Evolutionary conservation across 2,329 filamentous ascomycete species (phyloP).

Genomic region (Nemania abortiva): DNA sequence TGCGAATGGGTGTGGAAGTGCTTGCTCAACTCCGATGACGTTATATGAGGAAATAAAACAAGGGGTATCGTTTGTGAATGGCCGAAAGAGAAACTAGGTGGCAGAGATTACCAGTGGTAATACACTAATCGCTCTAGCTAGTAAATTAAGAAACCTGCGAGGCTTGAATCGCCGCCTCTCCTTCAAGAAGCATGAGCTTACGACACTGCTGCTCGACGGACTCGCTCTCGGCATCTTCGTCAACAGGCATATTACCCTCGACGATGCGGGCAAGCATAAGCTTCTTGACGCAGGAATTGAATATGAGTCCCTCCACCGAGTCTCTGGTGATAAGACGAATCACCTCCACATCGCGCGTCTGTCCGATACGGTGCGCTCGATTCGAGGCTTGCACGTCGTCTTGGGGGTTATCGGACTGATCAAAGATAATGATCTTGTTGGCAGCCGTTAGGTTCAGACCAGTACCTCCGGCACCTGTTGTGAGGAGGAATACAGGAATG

Average conservation of each 20-base stretch:
- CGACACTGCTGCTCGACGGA: conserved; percentile 52
- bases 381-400: conserved; percentile 99
- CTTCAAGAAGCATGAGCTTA: conserved; percentile 50
- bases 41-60: background rate
- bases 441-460: conserved; percentile 96
- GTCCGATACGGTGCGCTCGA: conserved; percentile 92
- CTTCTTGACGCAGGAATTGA: conserved; percentile 91
- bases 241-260: conserved; percentile 72
- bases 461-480: conserved; percentile 93
- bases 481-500: conserved; percentile 92
- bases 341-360: conserved; percentile 90
- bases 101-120: background rate
- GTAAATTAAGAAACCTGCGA: conserved; percentile 17
- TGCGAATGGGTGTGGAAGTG: background rate
- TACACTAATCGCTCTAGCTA: background rate
- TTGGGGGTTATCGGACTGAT: conserved; percentile 96
- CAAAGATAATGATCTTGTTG: conserved; percentile 98
- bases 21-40: background rate
- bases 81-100: background rate
- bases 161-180: conserved; percentile 38
- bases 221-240: conserved; percentile 54
- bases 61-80: background rate
- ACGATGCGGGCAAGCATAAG: conserved; percentile 77
- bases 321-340: conserved; percentile 82
- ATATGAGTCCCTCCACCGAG: conserved; percentile 94